Percentiles rank a stretch among this genome's conserved stretches.
Evolutionary conservation across 106 monocot species (phyloP).

Genomic region (Cymbidium sinense): DNA sequence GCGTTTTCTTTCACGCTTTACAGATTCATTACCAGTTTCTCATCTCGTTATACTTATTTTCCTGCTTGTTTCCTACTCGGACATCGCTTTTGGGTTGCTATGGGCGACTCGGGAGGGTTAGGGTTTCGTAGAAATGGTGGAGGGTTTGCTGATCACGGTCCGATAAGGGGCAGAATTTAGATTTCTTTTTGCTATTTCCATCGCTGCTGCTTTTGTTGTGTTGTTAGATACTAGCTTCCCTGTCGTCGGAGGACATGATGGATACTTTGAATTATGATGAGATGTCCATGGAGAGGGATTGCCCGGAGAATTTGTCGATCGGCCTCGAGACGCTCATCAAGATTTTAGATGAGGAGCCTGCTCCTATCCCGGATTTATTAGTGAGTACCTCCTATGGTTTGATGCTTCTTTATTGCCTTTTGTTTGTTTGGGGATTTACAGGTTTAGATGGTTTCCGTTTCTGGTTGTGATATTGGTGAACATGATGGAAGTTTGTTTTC

Average conservation of each 20-base stretch:
- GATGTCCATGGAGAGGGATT: background rate
- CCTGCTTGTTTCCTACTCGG: background rate
- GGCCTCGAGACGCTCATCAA: background rate
- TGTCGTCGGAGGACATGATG: background rate
- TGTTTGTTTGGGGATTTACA: background rate
- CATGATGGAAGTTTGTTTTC: background rate
- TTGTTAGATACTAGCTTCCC: background rate
- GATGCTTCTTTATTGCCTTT: background rate
- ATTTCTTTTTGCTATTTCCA: background rate
- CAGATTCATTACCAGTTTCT: background rate
- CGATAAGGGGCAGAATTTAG: background rate
- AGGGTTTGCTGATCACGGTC: background rate
- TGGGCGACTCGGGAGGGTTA: background rate
- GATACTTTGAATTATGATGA: background rate
- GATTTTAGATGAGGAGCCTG: conserved; percentile 9
- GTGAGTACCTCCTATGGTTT: background rate
- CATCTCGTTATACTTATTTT: background rate
- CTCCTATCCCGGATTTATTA: background rate
- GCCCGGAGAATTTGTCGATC: conserved; percentile 2
- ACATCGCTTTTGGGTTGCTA: background rate
- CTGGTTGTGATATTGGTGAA: background rate
- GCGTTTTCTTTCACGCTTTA: background rate
- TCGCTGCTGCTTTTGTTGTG: background rate
- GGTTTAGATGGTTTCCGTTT: background rate
- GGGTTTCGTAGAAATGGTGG: background rate